phyloP scores from a whole-genome alignment of 192 early-diverging fungal species.

The Coemansia sp. region DNA sequence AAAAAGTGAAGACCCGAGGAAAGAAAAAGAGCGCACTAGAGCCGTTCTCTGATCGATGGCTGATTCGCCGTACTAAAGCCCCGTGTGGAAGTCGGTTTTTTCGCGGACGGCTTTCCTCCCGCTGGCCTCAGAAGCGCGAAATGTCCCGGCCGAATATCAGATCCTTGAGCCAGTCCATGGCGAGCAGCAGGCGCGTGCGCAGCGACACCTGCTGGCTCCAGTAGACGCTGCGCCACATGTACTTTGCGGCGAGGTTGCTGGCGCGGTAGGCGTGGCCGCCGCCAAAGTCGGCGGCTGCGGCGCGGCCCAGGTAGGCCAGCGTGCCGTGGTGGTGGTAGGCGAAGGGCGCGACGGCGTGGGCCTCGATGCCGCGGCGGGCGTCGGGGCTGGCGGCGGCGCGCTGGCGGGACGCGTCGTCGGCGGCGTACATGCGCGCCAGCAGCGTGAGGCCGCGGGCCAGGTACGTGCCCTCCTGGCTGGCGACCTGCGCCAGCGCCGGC shows the following conservation, averaged over 20 bases:
- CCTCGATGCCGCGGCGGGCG: conserved; percentile 6
- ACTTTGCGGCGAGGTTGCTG: conserved; percentile 49
- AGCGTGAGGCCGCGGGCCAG: conserved; percentile 65
- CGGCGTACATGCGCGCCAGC: conserved; percentile 1
- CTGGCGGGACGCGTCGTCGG: background rate
- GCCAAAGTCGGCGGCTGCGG: conserved; percentile 50
- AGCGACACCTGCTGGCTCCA: conserved; percentile 59
- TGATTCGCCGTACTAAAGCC: too few species aligned
- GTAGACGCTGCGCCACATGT: conserved; percentile 51
- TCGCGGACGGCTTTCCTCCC: too few species aligned
- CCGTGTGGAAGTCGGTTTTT: background rate
- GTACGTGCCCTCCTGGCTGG: conserved; percentile 81
- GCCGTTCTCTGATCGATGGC: too few species aligned
- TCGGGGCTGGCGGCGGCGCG: background rate
- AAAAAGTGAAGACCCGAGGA: too few species aligned
- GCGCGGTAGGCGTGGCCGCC: conserved; percentile 37
- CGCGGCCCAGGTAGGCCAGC: conserved; percentile 63
- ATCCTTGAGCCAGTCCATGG: conserved; percentile 89
- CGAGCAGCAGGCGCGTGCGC: conserved; percentile 74
- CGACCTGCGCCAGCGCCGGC: conserved; percentile 87
- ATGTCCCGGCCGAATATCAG: conserved; percentile 86
- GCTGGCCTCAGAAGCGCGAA: conserved; percentile 49
- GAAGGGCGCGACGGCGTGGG: conserved; percentile 52
- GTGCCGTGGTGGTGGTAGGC: conserved; percentile 63
- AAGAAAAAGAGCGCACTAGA: too few species aligned